Evolutionary conservation across 1,284 basidiomycete species (phyloP).

Genomic region (Moesziomyces aphidis): DNA sequence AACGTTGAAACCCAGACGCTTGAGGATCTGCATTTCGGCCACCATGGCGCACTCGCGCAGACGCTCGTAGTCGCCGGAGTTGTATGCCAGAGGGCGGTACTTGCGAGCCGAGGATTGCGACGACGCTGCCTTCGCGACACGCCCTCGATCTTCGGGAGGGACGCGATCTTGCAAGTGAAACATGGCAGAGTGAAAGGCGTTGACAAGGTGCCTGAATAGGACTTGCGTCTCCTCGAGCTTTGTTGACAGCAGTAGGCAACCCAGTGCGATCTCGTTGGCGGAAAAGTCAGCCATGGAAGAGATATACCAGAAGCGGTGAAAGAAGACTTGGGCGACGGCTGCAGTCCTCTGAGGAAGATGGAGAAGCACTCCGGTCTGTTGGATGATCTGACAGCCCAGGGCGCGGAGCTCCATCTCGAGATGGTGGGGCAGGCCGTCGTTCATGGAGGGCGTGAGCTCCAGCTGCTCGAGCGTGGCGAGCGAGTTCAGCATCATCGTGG

Average conservation of each 20-base stretch:
- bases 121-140: conserved; percentile 68
- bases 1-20: conserved; percentile 71
- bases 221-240: conserved; percentile 95
- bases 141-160: not conserved
- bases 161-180: conserved; percentile 2
- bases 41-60: conserved; percentile 82
- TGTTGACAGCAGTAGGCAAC: conserved; percentile 90
- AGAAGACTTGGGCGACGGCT: conserved; percentile 93
- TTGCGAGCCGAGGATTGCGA: conserved; percentile 74
- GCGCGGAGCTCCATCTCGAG: conserved; percentile 87
- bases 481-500: conserved; percentile 75
- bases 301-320: conserved; percentile 97
- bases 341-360: conserved; percentile 96
- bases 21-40: conserved; percentile 96
- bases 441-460: conserved; percentile 79
- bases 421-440: conserved; percentile 82
- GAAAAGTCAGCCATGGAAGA: conserved; percentile 93
- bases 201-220: conserved; percentile 91
- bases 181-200: conserved; percentile 85
- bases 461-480: conserved; percentile 85
- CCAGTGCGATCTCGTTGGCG: conserved; percentile 89
- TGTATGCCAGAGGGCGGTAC: conserved; percentile 65
- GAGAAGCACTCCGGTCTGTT: conserved; percentile 90
- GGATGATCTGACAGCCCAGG: conserved; percentile 84
- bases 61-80: conserved; percentile 7